These are phyloP conservation scores for Hebeloma cylindrosporum DNA, from an alignment of 768 basidiomycete genomes.

Conservation along the genomic window DNA sequence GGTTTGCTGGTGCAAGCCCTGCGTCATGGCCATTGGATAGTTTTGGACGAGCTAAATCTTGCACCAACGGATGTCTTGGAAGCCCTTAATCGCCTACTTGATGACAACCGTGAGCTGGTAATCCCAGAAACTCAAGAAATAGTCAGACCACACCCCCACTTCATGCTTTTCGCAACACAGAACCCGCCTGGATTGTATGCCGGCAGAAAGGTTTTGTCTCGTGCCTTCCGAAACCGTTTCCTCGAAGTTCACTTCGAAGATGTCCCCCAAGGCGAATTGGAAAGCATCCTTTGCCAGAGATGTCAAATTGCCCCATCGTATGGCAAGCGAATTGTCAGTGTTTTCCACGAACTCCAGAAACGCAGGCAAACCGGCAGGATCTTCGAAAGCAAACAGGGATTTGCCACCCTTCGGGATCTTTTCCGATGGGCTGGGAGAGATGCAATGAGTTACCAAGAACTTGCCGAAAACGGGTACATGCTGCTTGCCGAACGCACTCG, in stretches of 20 bases:
- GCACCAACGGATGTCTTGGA: conserved; percentile 98
- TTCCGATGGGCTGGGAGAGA: conserved; percentile 97
- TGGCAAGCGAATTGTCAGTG: conserved; percentile 83
- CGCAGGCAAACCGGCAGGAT: conserved; percentile 88
- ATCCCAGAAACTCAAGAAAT: conserved; percentile 97
- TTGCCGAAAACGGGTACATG: conserved; percentile 98
- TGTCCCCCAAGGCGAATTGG: conserved; percentile 90
- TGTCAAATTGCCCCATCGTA: conserved; percentile 94
- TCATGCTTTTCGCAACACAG: conserved; percentile 98
- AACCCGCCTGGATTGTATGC: conserved; percentile 96
- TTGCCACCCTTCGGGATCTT: conserved; percentile 93
- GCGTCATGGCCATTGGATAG: conserved; percentile 93
- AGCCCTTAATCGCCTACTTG: conserved; percentile 92
- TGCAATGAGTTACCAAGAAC: conserved; percentile 85
- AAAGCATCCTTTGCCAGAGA: conserved; percentile 90
- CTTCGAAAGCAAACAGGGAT: conserved; percentile 97
- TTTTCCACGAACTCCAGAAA: conserved; percentile 92
- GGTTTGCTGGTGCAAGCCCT: conserved; percentile 92
- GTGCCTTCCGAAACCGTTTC: conserved; percentile 96
- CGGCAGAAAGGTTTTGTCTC: conserved; percentile 90
- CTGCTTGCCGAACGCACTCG: conserved; percentile 89
- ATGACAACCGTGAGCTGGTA: conserved; percentile 95
- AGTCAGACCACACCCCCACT: conserved; percentile 88
- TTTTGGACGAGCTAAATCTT: conserved; percentile 95
- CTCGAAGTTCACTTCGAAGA: conserved; percentile 97